Percentiles rank a stretch among this genome's conserved stretches.
phyloP scores from a whole-genome alignment of 2,329 filamentous ascomycete genomes.

The Karstenula rhodostoma region DNA sequence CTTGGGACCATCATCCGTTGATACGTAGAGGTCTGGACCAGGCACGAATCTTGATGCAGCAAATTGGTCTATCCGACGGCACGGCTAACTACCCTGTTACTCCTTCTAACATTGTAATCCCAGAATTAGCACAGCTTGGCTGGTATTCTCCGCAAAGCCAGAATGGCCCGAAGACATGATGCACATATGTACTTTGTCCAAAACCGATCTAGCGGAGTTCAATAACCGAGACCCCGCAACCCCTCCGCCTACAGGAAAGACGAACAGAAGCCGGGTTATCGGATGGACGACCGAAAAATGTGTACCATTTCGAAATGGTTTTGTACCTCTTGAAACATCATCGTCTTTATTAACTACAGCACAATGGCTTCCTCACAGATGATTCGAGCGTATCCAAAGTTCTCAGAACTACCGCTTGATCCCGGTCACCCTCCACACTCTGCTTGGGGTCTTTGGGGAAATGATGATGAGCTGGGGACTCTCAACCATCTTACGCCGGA shows the following conservation, averaged over 20 bases:
- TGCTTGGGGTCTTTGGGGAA: constrained; percentile 34
- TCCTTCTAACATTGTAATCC: constrained; percentile 9
- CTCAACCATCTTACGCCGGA: constrained; percentile 33
- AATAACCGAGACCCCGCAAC: constrained; percentile 23
- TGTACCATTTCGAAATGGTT: neutral
- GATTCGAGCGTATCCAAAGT: constrained; percentile 33
- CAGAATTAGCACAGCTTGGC: constrained; percentile 11
- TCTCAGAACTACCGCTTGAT: constrained; percentile 31
- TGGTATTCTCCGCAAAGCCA: constrained; percentile 7
- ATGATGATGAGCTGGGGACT: constrained; percentile 31
- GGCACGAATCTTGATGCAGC: constrained; percentile 30
- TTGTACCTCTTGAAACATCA: neutral
- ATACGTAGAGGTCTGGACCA: constrained; percentile 31
- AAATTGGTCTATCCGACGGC: constrained; percentile 23
- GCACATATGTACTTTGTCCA: neutral
- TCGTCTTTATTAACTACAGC: neutral
- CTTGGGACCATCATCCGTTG: constrained; percentile 33
- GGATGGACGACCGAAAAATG: neutral
- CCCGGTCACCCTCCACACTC: constrained; percentile 30
- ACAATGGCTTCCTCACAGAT: constrained; percentile 22
- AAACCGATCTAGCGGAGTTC: constrained; percentile 19
- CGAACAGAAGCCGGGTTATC: neutral
- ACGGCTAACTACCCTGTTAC: neutral
- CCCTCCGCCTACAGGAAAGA: neutral
- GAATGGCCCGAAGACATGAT: constrained; percentile 4